phyloP scores from a whole-genome alignment of 495 filamentous ascomycete species.

The Trichoderma gamsii region DNA sequence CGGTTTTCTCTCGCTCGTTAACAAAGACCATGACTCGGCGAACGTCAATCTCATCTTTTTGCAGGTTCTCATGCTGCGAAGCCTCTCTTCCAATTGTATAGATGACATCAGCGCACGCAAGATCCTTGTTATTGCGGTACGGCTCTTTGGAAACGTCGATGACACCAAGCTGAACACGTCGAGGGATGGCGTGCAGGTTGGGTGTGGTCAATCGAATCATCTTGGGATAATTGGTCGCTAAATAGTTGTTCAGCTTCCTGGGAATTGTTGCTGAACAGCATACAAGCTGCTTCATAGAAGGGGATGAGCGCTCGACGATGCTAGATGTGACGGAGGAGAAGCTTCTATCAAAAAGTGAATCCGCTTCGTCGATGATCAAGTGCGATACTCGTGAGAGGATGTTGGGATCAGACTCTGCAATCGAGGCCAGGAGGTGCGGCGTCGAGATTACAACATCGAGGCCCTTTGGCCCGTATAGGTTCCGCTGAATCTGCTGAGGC shows the following conservation, averaged over 20 bases:
- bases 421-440: constrained; percentile 78
- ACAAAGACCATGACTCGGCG: constrained; percentile 95
- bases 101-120: constrained; percentile 91
- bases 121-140: constrained; percentile 80
- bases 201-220: constrained; percentile 83
- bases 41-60: constrained; percentile 46
- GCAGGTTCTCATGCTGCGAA: constrained; percentile 43
- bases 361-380: constrained; percentile 88
- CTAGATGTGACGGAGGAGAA: constrained; percentile 76
- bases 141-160: constrained; percentile 85
- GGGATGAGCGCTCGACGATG: constrained; percentile 68
- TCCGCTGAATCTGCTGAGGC: constrained; percentile 74
- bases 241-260: constrained; percentile 71
- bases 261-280: constrained; percentile 97
- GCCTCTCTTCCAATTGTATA: constrained; percentile 85
- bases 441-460: constrained; percentile 85
- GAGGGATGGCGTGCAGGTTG: constrained; percentile 90
- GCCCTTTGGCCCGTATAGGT: constrained; percentile 71
- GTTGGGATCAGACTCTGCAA: constrained; percentile 80
- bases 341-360: constrained; percentile 87
- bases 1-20: constrained; percentile 87
- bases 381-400: constrained; percentile 81
- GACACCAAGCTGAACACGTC: constrained; percentile 87
- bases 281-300: constrained; percentile 80
- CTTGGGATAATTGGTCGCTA: constrained; percentile 74